A percentile compares a stretch with the other conserved stretches of the same genome.
Evolutionary conservation across 2,329 filamentous ascomycete species (phyloP).

Genomic region (Pseudopithomyces maydicus): DNA sequence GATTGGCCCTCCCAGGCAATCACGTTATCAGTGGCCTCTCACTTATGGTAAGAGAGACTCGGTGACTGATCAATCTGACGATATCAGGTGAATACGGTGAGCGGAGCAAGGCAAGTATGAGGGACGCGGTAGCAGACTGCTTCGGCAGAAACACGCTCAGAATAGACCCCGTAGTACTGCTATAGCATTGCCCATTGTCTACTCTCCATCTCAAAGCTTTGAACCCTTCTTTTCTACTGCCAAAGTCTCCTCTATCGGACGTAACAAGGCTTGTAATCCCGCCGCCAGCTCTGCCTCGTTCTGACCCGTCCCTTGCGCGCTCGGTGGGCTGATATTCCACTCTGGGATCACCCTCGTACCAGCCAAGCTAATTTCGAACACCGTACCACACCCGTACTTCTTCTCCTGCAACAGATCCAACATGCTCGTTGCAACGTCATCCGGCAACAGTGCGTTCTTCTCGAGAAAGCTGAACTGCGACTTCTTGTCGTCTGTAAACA

Average conservation of each 20-base stretch:
- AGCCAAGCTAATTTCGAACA: conserved; percentile 25
- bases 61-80: no score
- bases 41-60: no score
- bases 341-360: conserved; percentile 31
- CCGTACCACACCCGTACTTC: conserved; percentile 30
- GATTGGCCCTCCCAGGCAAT: no score
- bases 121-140: no score
- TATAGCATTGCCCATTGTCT: no score
- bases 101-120: no score
- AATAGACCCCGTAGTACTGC: no score
- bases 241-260: conserved; percentile 25
- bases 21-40: no score
- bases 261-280: conserved; percentile 22
- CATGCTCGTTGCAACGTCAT: conserved; percentile 26
- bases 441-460: conserved; percentile 20
- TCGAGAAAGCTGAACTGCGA: conserved; percentile 26
- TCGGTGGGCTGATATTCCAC: conserved; percentile 32
- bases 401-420: conserved; percentile 34
- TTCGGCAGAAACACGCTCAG: no score
- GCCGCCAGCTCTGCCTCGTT: conserved; percentile 17
- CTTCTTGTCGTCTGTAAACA: conserved; percentile 27
- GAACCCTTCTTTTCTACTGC: conserved; percentile 17
- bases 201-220: conserved; percentile 13
- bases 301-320: conserved; percentile 25
- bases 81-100: no score